Percentiles rank a stretch among this genome's conserved stretches.
phyloP scores from a whole-genome alignment of 306 rosid species.

The Corylus americana region DNA sequence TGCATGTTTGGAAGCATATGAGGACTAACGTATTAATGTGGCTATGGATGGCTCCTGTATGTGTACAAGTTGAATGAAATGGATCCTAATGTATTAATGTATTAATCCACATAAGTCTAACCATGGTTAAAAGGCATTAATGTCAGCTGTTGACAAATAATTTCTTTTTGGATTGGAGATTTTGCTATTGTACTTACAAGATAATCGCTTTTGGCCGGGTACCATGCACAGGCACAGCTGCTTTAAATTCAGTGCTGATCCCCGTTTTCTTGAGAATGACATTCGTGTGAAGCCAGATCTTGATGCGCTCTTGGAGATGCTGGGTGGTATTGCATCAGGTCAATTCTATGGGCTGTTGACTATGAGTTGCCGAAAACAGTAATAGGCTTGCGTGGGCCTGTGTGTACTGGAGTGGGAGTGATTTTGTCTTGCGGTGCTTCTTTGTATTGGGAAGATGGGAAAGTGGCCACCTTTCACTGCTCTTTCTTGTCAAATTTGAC shows the following conservation, averaged over 20 bases:
- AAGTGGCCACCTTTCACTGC: conserved; percentile 73
- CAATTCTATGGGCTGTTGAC: conserved; percentile 39
- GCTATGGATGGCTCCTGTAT: background rate
- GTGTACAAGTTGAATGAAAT: background rate
- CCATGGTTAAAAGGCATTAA: background rate
- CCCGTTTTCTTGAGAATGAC: conserved; percentile 45
- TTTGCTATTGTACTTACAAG: background rate
- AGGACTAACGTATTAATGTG: background rate
- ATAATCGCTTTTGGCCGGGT: background rate
- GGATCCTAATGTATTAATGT: too few species aligned
- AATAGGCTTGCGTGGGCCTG: conserved; percentile 33
- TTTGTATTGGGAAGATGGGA: conserved; percentile 79
- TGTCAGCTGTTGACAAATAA: background rate
- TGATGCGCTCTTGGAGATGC: conserved; percentile 48
- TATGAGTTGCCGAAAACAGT: conserved; percentile 47
- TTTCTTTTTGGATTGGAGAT: background rate
- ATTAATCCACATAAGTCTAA: background rate
- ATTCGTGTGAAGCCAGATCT: conserved; percentile 53
- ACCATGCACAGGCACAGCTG: conserved; percentile 34
- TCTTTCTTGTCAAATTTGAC: conserved; percentile 73
- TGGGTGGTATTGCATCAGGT: conserved; percentile 56
- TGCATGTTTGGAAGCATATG: background rate
- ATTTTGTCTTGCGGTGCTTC: conserved; percentile 70
- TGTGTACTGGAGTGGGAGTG: conserved; percentile 59
- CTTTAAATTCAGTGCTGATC: conserved; percentile 33